Evolutionary conservation across 371 early-diverging fungal species (phyloP), one percentile per base, ranked within the genome.

Genomic region (Circinella minor): DNA sequence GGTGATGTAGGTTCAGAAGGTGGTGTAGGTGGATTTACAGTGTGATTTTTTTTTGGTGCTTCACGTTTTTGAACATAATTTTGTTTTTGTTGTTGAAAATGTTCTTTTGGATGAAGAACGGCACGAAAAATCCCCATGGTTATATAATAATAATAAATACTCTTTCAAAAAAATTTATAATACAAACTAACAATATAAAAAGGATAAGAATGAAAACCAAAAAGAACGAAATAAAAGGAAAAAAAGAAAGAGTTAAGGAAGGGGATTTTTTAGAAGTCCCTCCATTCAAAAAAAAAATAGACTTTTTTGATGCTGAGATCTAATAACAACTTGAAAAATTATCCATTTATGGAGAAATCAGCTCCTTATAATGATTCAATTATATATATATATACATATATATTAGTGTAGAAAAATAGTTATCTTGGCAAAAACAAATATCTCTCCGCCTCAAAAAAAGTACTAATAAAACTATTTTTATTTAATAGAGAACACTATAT

Each of bases 91-190:
- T 51, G 51, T 57, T 18, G 57, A 14, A 13, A 10, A 10, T 57
- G 57, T 34, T 57, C 57, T 34, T 34, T 57, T 20, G 57, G 57
- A 57, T 57, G 57, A 7, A 57, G 34, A 34, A 57, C 57, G 8
- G 34, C 36, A 34, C 57, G 57, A 57, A 57, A 57, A 57, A 57
- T 18, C 34, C 57, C 57, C 57, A 57, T 57, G 51, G 0, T n/a
- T n/a, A n/a, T 51, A n/a, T 51, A n/a, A 8, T 13, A n/a, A 51
- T 51, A n/a, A 51, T n/a, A n/a, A n/a, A 51, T n/a, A n/a, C 17
- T 51, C 0, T 51, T 5, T 51, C 4, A 4, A n/a, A 49, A n/a
- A 2, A 5, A 51, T 14, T 5, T 4, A 14, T 14, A n/a, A n/a
- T 51, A 51, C 8, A n/a, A 5, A n/a, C 4, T 14, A 5, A n/a